Evolutionary conservation across 2,329 filamentous ascomycete species (phyloP).

Genomic region (Hypoxylon sp.): DNA sequence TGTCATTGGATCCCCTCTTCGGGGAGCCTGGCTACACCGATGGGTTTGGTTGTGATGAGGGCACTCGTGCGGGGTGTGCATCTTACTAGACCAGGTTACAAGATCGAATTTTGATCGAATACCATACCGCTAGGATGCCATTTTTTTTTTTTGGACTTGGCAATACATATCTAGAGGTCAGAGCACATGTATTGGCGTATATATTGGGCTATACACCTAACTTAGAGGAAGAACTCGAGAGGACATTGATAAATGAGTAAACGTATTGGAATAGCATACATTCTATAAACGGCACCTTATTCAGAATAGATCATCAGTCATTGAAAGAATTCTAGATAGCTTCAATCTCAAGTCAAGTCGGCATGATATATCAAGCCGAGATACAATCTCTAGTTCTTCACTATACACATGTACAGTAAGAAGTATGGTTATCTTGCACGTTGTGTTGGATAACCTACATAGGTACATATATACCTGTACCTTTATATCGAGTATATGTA

Average conservation of each 20-base stretch:
- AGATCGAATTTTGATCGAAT: conserved; percentile 18
- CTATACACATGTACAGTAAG: too few species aligned
- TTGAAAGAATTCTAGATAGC: conserved; percentile 22
- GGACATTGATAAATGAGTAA: conserved; percentile 15
- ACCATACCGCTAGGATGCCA: conserved; percentile 23
- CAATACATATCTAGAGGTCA: conserved; percentile 6
- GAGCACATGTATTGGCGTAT: background rate
- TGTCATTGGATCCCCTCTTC: conserved; percentile 19
- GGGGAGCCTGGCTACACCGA: conserved; percentile 11
- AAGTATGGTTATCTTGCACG: too few species aligned
- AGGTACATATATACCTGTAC: background rate
- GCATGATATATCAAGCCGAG: background rate
- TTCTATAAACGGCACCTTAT: background rate
- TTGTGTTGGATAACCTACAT: background rate
- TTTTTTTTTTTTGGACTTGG: conserved; percentile 7
- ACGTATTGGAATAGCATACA: background rate
- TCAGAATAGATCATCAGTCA: background rate
- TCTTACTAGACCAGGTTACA: conserved; percentile 14
- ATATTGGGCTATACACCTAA: conserved; percentile 14
- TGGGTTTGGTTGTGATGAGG: conserved; percentile 16
- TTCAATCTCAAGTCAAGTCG: conserved; percentile 17
- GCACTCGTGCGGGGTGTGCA: conserved; percentile 25
- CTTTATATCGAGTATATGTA: background rate
- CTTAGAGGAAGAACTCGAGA: conserved; percentile 5
- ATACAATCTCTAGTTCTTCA: background rate